Conservation (phyloP, 805 yeast species). For the Suhomyces vadensis region DNA sequence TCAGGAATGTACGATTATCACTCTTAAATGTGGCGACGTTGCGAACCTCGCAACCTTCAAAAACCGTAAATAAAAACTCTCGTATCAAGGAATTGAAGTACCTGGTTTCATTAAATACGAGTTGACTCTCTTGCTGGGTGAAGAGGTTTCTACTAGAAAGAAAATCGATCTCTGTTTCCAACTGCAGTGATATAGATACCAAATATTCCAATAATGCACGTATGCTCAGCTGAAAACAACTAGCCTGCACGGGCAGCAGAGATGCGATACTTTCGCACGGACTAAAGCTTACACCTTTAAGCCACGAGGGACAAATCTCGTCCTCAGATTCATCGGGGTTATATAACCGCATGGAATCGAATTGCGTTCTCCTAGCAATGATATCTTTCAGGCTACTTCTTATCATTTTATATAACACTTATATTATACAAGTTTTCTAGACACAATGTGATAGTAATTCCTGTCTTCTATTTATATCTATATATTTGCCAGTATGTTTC, state of each 20-base stretch:
- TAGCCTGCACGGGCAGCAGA: too few relatives aligned
- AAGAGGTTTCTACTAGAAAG: not conserved
- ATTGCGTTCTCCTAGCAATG: not conserved
- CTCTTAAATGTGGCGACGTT: not conserved
- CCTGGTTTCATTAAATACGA: not conserved
- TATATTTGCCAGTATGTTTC: conserved; percentile 6
- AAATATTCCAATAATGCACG: not conserved
- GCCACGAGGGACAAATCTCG: conserved; percentile 9
- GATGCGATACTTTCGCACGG: not conserved
- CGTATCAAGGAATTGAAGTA: not conserved
- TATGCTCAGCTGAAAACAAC: not conserved
- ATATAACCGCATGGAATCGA: not conserved
- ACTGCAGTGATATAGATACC: not conserved
- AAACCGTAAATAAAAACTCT: not conserved
- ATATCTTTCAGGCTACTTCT: not conserved
- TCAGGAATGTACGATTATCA: not conserved
- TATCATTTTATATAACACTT: not conserved
- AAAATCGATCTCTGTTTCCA: not conserved
- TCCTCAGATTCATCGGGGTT: not conserved
- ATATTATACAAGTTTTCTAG: too few relatives aligned
- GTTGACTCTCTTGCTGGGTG: not conserved
- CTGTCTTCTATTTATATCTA: too few relatives aligned
- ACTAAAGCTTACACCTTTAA: conserved; percentile 3
- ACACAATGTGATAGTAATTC: too few relatives aligned
- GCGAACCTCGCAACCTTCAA: not conserved